Percentiles rank a stretch among this genome's conserved stretches.
Evolutionary conservation across 805 yeast genomes (phyloP).

Genomic region (Candida sakaeoensis): DNA sequence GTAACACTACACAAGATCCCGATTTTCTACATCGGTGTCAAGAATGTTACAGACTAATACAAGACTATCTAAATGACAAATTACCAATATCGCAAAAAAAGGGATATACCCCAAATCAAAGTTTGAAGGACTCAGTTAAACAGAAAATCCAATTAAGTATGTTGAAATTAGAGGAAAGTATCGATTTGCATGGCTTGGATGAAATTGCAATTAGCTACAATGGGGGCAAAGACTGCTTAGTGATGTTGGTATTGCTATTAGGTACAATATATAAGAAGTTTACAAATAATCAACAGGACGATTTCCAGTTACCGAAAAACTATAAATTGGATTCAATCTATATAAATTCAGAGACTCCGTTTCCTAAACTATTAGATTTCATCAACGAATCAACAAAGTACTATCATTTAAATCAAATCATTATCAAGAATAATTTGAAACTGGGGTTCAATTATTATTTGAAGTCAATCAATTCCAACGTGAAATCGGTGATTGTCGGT

Average conservation of each 20-base stretch:
- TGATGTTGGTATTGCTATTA: conserved; percentile 71
- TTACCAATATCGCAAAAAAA: conserved; percentile 20
- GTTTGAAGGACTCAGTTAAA: conserved; percentile 23
- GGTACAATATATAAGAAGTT: conserved; percentile 43
- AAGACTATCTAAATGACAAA: conserved; percentile 25
- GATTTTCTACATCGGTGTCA: conserved; percentile 21
- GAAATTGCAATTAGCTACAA: conserved; percentile 81
- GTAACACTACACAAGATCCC: neutral
- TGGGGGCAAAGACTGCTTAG: conserved; percentile 97
- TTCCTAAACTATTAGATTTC: conserved; percentile 66
- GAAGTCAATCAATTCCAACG: conserved; percentile 38
- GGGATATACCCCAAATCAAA: conserved; percentile 19
- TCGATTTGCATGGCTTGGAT: conserved; percentile 31
- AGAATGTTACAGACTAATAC: conserved; percentile 30
- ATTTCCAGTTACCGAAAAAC: conserved; percentile 18
- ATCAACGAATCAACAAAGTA: conserved; percentile 49
- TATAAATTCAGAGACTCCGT: conserved; percentile 71
- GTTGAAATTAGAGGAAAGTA: conserved; percentile 24
- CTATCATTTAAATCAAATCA: conserved; percentile 52
- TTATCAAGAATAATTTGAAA: conserved; percentile 50
- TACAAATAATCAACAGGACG: conserved; percentile 8
- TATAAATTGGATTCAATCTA: conserved; percentile 59
- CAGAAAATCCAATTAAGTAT: conserved; percentile 25
- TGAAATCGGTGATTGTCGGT: conserved; percentile 83
- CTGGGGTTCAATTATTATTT: conserved; percentile 69